Evolutionary conservation across 179 eudicot species (phyloP), one percentile per base, ranked within the genome.

Genomic region (Beta corolliflora): DNA sequence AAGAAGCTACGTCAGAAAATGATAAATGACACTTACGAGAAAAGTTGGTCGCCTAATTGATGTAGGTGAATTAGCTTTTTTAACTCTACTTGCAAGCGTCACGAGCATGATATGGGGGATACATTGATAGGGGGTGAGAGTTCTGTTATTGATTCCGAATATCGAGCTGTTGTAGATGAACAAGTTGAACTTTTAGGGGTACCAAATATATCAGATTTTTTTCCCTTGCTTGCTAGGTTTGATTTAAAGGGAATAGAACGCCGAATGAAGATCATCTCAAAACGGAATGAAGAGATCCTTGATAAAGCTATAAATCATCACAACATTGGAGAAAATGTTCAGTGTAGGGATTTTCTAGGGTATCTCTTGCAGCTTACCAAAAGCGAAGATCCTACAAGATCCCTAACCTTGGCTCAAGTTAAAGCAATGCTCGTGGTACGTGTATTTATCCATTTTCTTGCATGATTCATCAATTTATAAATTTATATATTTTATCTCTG

Each of bases 171-270:
- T 59, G 23, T 76, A 1, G 15, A 16, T 10, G 77, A 82, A 4
- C 25, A 19, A 15, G 3, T 79, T 83, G 2, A 19, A 79, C 53
- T 86, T 8, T 0, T 84, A 53, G 82, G 66, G 41, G 61, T 21
- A 79, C 90, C 89, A 4, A 89, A 87, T 70, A 16, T 89, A 1
- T 89, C 90, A 8, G 92, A 89, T 69, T 84, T 87, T 50, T 87
- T 82, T 41, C 92, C 90, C 0, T 11, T 65, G 25, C 83, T 89
- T 9, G 88, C 88, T 3, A 64, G 83, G 78, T 88, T 88, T 83
- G 92, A 89, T 75, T 48, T 89, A 10, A 90, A 88, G 54, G 90
- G 89, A 7, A 81, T 87, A 5, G 79, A 45, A 74, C 58, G 25
- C 70, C 65, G 71, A 71, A 87, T 81, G 78, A 58, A 58, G 45